Percentiles rank a stretch among this genome's conserved stretches.
phyloP scores from a whole-genome alignment of 2,329 filamentous ascomycete species.

The Aspergillus oerlinghausenensis region DNA sequence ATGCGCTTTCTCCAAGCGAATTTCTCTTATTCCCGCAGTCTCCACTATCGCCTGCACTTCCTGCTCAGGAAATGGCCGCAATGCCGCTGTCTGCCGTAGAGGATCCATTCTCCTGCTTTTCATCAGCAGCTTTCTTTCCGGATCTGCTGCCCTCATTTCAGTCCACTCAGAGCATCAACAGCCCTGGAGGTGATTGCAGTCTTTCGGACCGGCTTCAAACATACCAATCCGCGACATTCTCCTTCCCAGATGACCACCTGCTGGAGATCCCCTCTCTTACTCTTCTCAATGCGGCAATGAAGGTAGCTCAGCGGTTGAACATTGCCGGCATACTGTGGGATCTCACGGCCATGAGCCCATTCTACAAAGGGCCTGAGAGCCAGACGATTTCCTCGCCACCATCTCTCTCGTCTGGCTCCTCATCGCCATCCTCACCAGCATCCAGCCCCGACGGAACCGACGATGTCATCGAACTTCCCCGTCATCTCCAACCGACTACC shows the following conservation, averaged over 20 bases:
- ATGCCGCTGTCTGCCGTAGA: background rate
- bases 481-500: constrained; percentile 48
- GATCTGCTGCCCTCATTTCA: background rate
- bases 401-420: constrained; percentile 7
- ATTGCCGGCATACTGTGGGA: constrained; percentile 44
- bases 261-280: constrained; percentile 48
- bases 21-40: background rate
- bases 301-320: constrained; percentile 47
- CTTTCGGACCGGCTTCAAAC: constrained; percentile 16
- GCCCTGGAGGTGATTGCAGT: background rate
- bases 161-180: background rate
- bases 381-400: background rate
- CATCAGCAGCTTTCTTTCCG: background rate
- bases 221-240: constrained; percentile 21
- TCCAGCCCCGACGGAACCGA: constrained; percentile 15
- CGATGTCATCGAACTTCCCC: constrained; percentile 37
- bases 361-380: constrained; percentile 26
- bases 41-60: background rate
- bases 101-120: background rate
- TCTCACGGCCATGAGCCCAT: constrained; percentile 46
- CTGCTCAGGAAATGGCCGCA: background rate
- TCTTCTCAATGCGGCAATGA: constrained; percentile 45
- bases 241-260: constrained; percentile 46
- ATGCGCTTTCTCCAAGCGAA: background rate
- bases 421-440: constrained; percentile 16